Conservation (phyloP, 2,329 filamentous ascomycete genomes). For the Lachnellula hyalina region DNA sequence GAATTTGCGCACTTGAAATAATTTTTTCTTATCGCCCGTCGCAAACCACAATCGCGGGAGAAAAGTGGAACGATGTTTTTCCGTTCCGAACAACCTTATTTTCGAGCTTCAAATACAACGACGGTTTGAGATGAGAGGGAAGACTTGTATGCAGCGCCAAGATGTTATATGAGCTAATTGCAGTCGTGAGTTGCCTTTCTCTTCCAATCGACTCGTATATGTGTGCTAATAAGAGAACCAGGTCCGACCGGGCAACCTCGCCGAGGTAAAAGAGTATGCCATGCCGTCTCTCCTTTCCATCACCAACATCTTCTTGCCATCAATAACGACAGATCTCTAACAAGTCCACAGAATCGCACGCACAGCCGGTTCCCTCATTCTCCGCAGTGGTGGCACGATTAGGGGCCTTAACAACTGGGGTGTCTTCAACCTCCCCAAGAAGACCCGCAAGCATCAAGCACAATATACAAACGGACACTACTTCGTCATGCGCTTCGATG, state of each 20-base stretch:
- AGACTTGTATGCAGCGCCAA: conserved; percentile 30
- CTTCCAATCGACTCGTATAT: neutral
- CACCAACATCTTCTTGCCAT: neutral
- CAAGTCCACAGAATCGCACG: conserved; percentile 67
- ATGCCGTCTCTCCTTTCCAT: conserved; percentile 33
- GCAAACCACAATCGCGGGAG: neutral
- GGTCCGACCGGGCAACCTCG: conserved; percentile 86
- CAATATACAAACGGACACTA: conserved; percentile 85
- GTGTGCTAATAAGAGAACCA: conserved; percentile 36
- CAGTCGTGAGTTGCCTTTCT: conserved; percentile 62
- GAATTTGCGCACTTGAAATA: neutral
- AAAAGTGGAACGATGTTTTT: neutral
- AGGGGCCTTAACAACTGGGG: conserved; percentile 96
- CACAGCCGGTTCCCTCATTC: conserved; percentile 75
- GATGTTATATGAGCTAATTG: conserved; percentile 98
- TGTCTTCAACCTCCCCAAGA: conserved; percentile 77
- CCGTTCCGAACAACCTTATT: neutral
- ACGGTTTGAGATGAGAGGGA: neutral
- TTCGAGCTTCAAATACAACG: neutral
- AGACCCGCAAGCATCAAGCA: conserved; percentile 74
- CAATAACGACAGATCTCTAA: conserved; percentile 1
- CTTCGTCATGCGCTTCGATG: conserved; percentile 96
- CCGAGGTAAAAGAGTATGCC: conserved; percentile 89
- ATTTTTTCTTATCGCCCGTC: conserved; percentile 10
- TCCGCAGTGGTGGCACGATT: conserved; percentile 80